Evolutionary conservation across 1,139 yeast species (phyloP), one percentile per base, ranked within the genome.

Genomic region (Magnusiomyces starmeri): DNA sequence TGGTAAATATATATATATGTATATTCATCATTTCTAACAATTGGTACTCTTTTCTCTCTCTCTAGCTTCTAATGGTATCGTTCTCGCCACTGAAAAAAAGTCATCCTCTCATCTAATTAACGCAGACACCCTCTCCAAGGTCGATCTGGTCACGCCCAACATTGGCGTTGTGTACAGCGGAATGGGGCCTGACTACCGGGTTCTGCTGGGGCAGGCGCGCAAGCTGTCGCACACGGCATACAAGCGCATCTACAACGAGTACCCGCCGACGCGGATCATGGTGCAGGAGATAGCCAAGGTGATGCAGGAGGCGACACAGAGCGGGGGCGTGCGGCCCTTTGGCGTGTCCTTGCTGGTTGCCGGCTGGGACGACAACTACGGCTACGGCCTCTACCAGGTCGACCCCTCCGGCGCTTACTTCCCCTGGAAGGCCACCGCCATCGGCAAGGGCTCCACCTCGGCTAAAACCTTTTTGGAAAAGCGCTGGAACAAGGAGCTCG

Each of bases 371-470:
- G 89, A 85, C 44, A 83, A 77, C 65, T 84, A 70, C 71, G 89
- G 80, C 56, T 89, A 80, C 70, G 88, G 87, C 65, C 76, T 94
- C 57, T 94, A 92, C 69, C 98, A 94, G 70, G 96, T 94, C 48
- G 98, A 94, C 72, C 99, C 99, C 4, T 85, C 96, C 4, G 99
- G 99, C 14, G 83, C 96, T 51, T 94, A 85, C 69, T 94, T 88
- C 78, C 97, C 98, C n/a, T 94, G 99, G 99, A 92, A 92, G 71
- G 98, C 98, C 27, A 92, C 98, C 3, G 97, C 98, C 27, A 92
- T 94, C 62, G 99, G 99, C 58, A 90, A 89, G 68, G 95, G 96
- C 27, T 82, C 96, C 4, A 82, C 82, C 43, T 85, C 95, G 8
- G 98, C 98, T 37, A 92, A 94, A 74, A 92, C 98, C 1, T 94